Base-by-base conservation (phyloP, 2,329 filamentous ascomycete genomes). In the Xylariaceae sp. region DNA sequence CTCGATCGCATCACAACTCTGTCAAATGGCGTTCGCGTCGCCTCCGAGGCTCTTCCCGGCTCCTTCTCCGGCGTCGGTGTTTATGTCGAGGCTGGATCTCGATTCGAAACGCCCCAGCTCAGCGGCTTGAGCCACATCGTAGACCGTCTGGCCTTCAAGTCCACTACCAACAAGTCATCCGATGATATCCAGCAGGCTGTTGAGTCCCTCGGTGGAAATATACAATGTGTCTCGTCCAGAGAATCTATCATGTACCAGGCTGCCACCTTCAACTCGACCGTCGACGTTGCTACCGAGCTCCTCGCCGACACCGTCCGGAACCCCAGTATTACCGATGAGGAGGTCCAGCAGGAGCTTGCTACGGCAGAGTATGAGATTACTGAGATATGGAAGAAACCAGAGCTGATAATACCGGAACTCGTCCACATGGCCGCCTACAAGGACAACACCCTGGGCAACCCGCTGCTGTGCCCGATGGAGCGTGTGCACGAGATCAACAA, bases 221-320 rank as follows among this genome's bases (percentile, higher is more conserved):
- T 99, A 54, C 92, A 97, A 73, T 99, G 94, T 73, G 92, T 93
- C 11, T 97, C 92, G 1, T 96, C 91, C 2, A 82, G 94, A 59
- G 94, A 99, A 73, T 90, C 90, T 51, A 83, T 99, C 74, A 99
- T 99, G 94, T 99, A 99, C 76, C 94, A 99, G 72, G 90, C 91
- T 1, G 94, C 94, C 22, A 97, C 92, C 31, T 99, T 99, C 82
- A 99, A 99, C 76, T 87, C 87, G 22, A 87, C 90, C 16, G 91
- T 99, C 9, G 86, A 89, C 6, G 84, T 84, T 9, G 90, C 93
- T 12, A 83, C 96, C 19, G 90, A 80, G 31, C 74, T 99, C 16
- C 82, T 99, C 39, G 93, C 94, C 53, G 94, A 99, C 71, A 97
- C 94, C 31, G 95, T 99, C 57, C 87, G 90, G 53, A 83, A 95